Base-by-base conservation (phyloP, 2,329 filamentous ascomycete species). In the Fusarium pseudoanthophilum region DNA sequence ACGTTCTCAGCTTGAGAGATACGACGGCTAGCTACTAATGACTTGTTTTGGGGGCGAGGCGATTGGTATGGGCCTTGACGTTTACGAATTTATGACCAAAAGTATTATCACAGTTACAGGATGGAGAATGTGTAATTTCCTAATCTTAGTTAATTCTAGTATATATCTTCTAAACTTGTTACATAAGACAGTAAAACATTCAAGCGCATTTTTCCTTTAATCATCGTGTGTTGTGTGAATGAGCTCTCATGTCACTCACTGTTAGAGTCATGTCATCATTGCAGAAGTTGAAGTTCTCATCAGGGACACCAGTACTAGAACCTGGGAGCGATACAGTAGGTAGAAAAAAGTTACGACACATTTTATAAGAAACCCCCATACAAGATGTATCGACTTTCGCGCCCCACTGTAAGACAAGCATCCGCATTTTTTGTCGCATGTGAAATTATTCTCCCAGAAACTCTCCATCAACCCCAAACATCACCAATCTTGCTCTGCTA, bases 1-100 rank as follows among this genome's bases (percentile, higher is more conserved):
- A 84, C 65, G 80, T 84, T 20, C 76, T 85, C 43, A 80, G 79
- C 37, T 66, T 83, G 48, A 71, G 76, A 42, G 75, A 79, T 11
- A 81, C 81, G n/a, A 61, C 77, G 8, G 80, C 77, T 28, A 81
- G 78, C 30, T 72, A 77, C 45, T 76, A 52, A 71, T 30, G 48
- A 37, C 28, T 36, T 34, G 42, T 26, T 67, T 59, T 49, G 51
- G 57, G 40, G 60, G 52, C 30, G 46, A 56, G 57, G 53, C 40
- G 46, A 66, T 59, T 30, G 57, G 16, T 20, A 42, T 45, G 62
- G 60, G 58, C 57, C 51, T 63, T 72, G 18, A 72, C 51, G 72
- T 59, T 78, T 71, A 77, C 68, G 76, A 77, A 71, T 72, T 75
- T 74, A 77, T 64, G 76, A 77, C 61, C 60, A 61, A 64, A 67